A percentile compares a stretch with the other conserved stretches of the same genome.
These are phyloP conservation scores for Quercus wislizeni DNA, from an alignment of 306 rosid genomes.

Conservation along the genomic window DNA sequence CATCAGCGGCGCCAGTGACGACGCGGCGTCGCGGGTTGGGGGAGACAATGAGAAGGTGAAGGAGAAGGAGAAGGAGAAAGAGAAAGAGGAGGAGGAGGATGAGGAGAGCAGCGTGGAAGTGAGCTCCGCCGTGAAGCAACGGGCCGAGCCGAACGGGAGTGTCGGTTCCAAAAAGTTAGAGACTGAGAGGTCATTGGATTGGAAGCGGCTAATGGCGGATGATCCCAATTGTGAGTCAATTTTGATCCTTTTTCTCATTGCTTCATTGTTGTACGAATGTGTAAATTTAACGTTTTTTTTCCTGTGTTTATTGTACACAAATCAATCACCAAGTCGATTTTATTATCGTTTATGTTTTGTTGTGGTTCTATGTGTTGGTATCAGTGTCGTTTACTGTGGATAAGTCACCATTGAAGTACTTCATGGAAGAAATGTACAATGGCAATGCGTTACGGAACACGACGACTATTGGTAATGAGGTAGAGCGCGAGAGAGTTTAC, in stretches of 20 bases:
- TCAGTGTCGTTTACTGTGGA: slow-evolving; percentile 63
- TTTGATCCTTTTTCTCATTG: slow-evolving; percentile 29
- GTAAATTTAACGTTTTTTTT: no score
- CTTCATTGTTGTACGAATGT: not conserved
- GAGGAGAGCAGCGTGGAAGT: slow-evolving; percentile 30
- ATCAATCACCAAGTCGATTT: not conserved
- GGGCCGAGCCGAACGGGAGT: slow-evolving; percentile 43
- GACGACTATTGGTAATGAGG: slow-evolving; percentile 80
- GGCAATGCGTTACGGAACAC: slow-evolving; percentile 90
- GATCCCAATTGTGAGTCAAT: slow-evolving; percentile 82
- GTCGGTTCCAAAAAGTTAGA: slow-evolving; percentile 45
- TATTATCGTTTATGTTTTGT: slow-evolving; percentile 4
- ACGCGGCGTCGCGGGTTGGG: slow-evolving; percentile 28
- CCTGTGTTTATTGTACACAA: not conserved
- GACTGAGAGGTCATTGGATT: slow-evolving; percentile 67
- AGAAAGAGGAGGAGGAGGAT: slow-evolving; percentile 5
- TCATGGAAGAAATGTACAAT: slow-evolving; percentile 78
- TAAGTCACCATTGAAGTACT: slow-evolving; percentile 66
- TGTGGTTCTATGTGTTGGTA: slow-evolving; percentile 22
- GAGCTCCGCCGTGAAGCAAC: slow-evolving; percentile 42
- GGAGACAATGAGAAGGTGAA: slow-evolving; percentile 35
- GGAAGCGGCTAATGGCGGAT: slow-evolving; percentile 83
- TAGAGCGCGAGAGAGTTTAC: slow-evolving; percentile 90
- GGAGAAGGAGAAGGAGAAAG: slow-evolving; percentile 7
- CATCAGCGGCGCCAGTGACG: slow-evolving; percentile 38